Percentiles rank a stretch among this genome's conserved stretches.
Conservation (phyloP, 1,284 basidiomycete species). For the Coriolopsis trogii region DNA sequence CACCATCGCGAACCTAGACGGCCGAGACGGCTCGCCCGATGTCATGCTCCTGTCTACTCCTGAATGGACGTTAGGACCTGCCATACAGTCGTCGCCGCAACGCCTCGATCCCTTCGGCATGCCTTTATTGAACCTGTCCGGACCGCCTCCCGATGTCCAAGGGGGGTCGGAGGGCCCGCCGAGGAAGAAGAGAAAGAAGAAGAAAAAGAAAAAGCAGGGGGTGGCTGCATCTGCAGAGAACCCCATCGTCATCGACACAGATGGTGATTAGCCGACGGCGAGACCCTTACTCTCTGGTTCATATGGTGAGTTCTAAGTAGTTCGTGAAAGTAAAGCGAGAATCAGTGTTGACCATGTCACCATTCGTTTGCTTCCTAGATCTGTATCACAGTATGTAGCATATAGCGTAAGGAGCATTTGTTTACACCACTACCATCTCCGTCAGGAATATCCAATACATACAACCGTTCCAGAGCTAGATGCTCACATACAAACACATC, state of each 20-base stretch:
- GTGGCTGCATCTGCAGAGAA: background rate
- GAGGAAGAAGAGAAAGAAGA: slow-evolving; percentile 56
- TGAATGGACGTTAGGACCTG: background rate
- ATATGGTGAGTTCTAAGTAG: too few species aligned
- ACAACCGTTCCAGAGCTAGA: too few species aligned
- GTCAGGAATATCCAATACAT: too few species aligned
- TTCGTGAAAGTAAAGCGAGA: too few species aligned
- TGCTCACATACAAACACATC: too few species aligned
- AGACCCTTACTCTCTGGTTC: too few species aligned
- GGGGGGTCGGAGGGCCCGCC: slow-evolving; percentile 36
- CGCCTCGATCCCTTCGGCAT: slow-evolving; percentile 16
- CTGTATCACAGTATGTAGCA: too few species aligned
- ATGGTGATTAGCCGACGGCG: slow-evolving; percentile 4
- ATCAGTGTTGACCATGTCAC: background rate
- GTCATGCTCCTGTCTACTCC: background rate
- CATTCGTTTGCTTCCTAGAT: background rate
- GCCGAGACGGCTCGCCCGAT: too few species aligned
- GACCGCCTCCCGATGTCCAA: slow-evolving; percentile 43
- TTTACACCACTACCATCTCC: too few species aligned
- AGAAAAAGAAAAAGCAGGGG: slow-evolving; percentile 57
- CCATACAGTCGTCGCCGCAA: slow-evolving; percentile 1
- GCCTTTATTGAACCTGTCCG: slow-evolving; percentile 59
- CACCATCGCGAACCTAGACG: too few species aligned
- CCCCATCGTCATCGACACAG: slow-evolving; percentile 1
- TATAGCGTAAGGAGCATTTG: too few species aligned